phyloP scores from a whole-genome alignment of 2,329 filamentous ascomycete species.

The Sclerotinia minor region DNA sequence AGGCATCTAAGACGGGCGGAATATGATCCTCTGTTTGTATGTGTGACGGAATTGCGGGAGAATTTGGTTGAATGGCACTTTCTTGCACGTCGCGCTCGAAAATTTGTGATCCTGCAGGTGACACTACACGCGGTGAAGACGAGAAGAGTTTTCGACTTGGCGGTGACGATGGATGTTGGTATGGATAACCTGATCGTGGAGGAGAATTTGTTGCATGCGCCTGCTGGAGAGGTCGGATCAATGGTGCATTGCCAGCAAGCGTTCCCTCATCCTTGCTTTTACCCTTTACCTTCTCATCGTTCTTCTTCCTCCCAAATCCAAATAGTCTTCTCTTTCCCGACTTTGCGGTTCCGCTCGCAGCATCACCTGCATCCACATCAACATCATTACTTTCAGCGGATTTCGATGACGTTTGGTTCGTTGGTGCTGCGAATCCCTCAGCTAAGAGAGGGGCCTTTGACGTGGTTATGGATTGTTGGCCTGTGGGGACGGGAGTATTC shows the following conservation, averaged over 20 bases:
- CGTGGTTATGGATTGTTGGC: slow-evolving; percentile 29
- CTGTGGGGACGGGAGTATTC: slow-evolving; percentile 35
- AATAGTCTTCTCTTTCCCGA: slow-evolving; percentile 59
- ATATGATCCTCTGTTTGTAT: slow-evolving; percentile 95
- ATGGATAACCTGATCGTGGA: slow-evolving; percentile 46
- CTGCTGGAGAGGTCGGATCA: slow-evolving; percentile 35
- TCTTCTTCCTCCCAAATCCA: slow-evolving; percentile 63
- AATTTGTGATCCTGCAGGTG: slow-evolving; percentile 76
- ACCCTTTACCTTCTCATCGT: slow-evolving; percentile 48
- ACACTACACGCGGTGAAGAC: slow-evolving; percentile 72
- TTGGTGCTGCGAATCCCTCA: slow-evolving; percentile 41
- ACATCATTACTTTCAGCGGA: slow-evolving; percentile 36
- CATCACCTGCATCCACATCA: slow-evolving; percentile 36
- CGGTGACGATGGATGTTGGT: slow-evolving; percentile 54
- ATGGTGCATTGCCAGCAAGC: slow-evolving; percentile 32
- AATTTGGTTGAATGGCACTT: slow-evolving; percentile 66
- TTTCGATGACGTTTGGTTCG: slow-evolving; percentile 30
- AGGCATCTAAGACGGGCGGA: slow-evolving; percentile 85
- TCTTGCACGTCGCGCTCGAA: slow-evolving; percentile 97
- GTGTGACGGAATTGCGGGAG: slow-evolving; percentile 86
- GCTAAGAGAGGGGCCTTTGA: slow-evolving; percentile 41
- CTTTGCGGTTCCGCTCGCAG: slow-evolving; percentile 44
- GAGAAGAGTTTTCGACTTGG: slow-evolving; percentile 65
- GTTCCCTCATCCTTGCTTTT: slow-evolving; percentile 42
- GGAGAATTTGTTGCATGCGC: slow-evolving; percentile 47